Percentiles rank a stretch among this genome's conserved stretches.
Evolutionary conservation across 2,329 filamentous ascomycete genomes (phyloP).

Genomic region (Colletotrichum gigasporum): DNA sequence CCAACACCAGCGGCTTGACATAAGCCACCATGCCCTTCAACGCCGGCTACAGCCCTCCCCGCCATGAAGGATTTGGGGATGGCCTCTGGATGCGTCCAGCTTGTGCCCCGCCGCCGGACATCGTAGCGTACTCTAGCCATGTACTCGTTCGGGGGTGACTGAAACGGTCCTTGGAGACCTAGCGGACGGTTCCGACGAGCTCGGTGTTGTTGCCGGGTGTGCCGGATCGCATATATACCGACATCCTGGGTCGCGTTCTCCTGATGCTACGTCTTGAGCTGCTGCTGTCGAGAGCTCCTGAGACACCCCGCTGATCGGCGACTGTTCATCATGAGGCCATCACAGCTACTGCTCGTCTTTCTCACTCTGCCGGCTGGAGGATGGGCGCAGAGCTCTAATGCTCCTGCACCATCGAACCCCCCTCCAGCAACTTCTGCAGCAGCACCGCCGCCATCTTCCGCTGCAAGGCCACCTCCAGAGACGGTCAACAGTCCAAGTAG

Average conservation of each 20-base stretch:
- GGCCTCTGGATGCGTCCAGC: neutral
- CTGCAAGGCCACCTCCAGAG: neutral
- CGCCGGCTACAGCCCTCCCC: neutral
- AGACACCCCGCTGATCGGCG: neutral
- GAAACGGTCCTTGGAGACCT: neutral
- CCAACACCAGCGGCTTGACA: neutral
- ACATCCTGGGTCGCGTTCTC: neutral
- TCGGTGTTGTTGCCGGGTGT: neutral
- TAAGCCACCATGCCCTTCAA: neutral
- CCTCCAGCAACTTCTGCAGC: neutral
- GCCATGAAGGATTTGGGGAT: neutral
- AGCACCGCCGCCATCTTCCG: neutral
- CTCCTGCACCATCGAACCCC: neutral
- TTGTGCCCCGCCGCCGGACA: neutral
- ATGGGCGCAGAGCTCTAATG: neutral
- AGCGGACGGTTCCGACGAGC: no score
- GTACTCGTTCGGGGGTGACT: neutral
- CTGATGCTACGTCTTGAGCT: neutral
- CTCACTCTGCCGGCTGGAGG: neutral
- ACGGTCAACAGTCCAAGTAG: neutral
- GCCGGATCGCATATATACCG: no score
- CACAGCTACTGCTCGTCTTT: neutral
- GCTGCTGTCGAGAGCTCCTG: no score
- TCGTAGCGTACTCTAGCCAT: neutral
- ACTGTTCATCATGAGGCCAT: neutral